These are phyloP conservation scores for Amylostereum areolatum DNA, from an alignment of 1,284 basidiomycete species.

Conservation along the genomic window DNA sequence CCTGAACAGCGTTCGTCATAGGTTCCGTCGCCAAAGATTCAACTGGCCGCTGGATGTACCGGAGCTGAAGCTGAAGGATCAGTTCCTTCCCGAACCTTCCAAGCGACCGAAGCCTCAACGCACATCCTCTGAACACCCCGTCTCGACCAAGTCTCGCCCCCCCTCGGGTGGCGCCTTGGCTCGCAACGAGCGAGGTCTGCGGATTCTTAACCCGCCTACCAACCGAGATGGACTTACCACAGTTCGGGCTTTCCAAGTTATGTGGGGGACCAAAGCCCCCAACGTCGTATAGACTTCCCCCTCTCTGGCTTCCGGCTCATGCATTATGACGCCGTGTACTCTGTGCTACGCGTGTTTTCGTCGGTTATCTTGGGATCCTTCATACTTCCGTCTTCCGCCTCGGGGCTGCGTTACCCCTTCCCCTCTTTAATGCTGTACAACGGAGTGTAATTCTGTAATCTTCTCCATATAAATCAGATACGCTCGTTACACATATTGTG, in stretches of 20 bases:
- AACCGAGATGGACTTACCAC: slow-evolving; percentile 35
- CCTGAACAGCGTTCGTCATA: slow-evolving; percentile 21
- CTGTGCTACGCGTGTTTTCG: neutral
- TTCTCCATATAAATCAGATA: too few relatives aligned
- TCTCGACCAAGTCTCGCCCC: neutral
- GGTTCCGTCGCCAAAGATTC: slow-evolving; percentile 56
- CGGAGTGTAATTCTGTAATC: too few relatives aligned
- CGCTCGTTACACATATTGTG: too few relatives aligned
- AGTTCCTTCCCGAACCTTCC: slow-evolving; percentile 3
- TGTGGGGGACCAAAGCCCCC: slow-evolving; percentile 30
- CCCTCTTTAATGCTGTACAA: too few relatives aligned
- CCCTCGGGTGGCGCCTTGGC: neutral
- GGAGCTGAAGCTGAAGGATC: slow-evolving; percentile 16
- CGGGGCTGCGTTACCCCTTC: too few relatives aligned
- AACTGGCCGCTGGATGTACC: slow-evolving; percentile 41
- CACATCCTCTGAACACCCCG: neutral
- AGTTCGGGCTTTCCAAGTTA: slow-evolving; percentile 53
- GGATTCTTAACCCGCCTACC: slow-evolving; percentile 11
- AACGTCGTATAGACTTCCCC: neutral
- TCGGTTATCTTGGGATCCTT: too few relatives aligned
- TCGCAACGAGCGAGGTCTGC: slow-evolving; percentile 8
- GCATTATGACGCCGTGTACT: neutral
- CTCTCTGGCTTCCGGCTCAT: too few relatives aligned
- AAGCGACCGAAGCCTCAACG: neutral
- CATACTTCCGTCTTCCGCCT: too few relatives aligned